Conservation (phyloP, 2,329 filamentous ascomycete species). For the Clonostachys solani region DNA sequence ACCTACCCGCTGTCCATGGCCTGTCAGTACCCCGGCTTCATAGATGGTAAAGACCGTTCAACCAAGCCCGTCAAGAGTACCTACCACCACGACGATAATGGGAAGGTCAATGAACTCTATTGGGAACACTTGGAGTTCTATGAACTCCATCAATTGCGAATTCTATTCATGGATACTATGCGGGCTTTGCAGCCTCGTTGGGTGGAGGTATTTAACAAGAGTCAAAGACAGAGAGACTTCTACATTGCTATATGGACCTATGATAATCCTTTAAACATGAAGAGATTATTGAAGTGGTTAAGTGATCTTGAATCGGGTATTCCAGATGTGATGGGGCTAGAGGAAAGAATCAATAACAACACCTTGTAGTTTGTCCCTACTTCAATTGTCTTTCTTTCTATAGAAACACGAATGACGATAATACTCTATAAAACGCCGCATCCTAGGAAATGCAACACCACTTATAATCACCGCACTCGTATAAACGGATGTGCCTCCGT, state of each 20-base stretch:
- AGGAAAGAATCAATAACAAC: too few species aligned
- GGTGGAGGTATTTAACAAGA: background rate
- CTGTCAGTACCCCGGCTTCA: background rate
- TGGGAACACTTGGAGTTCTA: background rate
- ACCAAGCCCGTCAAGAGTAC: background rate
- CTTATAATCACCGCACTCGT: constrained; percentile 8
- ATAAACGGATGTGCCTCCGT: constrained; percentile 46
- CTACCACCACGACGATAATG: background rate
- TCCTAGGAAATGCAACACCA: too few species aligned
- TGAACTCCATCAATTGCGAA: background rate
- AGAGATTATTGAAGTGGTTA: background rate
- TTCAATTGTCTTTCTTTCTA: too few species aligned
- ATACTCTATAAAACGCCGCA: too few species aligned
- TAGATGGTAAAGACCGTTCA: background rate
- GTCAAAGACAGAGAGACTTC: background rate
- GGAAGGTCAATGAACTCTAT: background rate
- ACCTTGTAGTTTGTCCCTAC: too few species aligned
- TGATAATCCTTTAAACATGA: background rate
- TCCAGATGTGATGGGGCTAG: background rate
- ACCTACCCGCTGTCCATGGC: background rate
- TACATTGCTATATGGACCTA: background rate
- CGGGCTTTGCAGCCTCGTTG: background rate
- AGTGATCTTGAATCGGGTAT: background rate
- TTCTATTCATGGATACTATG: background rate
- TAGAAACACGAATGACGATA: too few species aligned